phyloP scores from a whole-genome alignment of 2,329 filamentous ascomycete genomes.

The Emergomyces pasteurianus region DNA sequence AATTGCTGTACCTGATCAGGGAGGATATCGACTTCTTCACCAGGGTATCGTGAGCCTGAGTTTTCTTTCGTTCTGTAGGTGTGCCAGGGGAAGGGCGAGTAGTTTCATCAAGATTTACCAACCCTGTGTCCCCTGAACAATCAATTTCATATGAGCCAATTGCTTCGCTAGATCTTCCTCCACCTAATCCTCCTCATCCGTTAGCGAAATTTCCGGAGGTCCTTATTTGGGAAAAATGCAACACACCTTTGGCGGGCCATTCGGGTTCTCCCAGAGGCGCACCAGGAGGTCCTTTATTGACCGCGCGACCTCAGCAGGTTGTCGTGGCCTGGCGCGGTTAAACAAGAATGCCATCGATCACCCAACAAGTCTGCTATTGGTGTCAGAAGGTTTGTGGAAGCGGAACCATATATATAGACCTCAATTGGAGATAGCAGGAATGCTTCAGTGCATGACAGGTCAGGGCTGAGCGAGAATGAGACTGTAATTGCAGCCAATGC shows the following conservation, averaged over 20 bases:
- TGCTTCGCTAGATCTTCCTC: slow-evolving; percentile 78
- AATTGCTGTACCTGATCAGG: slow-evolving; percentile 82
- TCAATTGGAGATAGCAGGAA: background rate
- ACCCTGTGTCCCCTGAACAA: slow-evolving; percentile 90
- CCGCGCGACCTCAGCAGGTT: slow-evolving; percentile 49
- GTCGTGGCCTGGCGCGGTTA: slow-evolving; percentile 49
- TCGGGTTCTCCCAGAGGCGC: slow-evolving; percentile 47
- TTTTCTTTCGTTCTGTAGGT: slow-evolving; percentile 7
- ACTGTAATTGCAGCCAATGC: background rate
- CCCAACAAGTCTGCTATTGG: background rate
- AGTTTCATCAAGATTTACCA: slow-evolving; percentile 6
- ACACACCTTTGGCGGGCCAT: slow-evolving; percentile 42
- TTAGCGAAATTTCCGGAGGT: slow-evolving; percentile 8
- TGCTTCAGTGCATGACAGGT: background rate
- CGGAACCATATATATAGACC: background rate
- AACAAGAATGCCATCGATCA: slow-evolving; percentile 58
- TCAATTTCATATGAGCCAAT: slow-evolving; percentile 79
- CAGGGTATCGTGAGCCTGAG: background rate
- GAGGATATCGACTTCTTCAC: slow-evolving; percentile 66
- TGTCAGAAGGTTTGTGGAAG: background rate
- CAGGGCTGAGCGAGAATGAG: background rate
- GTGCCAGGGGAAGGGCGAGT: background rate
- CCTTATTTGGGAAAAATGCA: slow-evolving; percentile 4
- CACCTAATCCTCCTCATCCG: slow-evolving; percentile 40
- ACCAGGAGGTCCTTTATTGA: slow-evolving; percentile 52